Conservation (phyloP, 331 rosid species). For the Cydonia oblonga region DNA sequence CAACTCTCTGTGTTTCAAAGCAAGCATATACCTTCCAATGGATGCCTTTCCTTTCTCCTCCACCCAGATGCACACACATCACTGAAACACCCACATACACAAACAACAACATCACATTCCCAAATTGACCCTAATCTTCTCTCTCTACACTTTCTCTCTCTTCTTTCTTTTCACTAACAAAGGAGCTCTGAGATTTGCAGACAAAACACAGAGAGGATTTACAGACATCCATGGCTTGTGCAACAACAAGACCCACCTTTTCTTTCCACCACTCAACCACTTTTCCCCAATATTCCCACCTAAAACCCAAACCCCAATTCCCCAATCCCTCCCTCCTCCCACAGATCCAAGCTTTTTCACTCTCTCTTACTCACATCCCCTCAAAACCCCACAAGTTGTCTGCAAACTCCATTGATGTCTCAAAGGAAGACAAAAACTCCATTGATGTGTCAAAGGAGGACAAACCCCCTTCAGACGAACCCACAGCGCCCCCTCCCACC, state of each 20-base stretch:
- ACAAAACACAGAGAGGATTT: neutral
- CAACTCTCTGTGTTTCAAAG: slow-evolving; percentile 12
- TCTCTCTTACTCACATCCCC: slow-evolving; percentile 9
- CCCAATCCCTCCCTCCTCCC: neutral
- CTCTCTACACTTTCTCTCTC: neutral
- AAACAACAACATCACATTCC: neutral
- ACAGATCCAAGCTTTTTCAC: slow-evolving; percentile 14
- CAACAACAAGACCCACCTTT: slow-evolving; percentile 45
- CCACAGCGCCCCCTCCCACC: slow-evolving; percentile 11
- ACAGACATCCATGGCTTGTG: slow-evolving; percentile 36
- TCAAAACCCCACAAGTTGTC: slow-evolving; percentile 16
- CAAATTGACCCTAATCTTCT: neutral
- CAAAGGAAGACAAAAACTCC: slow-evolving; percentile 40
- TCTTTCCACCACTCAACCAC: slow-evolving; percentile 4
- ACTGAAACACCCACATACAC: neutral
- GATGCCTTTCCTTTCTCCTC: slow-evolving; percentile 31
- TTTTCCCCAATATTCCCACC: slow-evolving; percentile 24
- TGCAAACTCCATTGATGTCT: slow-evolving; percentile 51
- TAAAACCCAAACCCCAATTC: slow-evolving; percentile 27
- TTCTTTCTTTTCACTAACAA: neutral
- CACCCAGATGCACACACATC: slow-evolving; percentile 25
- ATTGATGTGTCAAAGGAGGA: too few species aligned
- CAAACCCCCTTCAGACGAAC: slow-evolving; percentile 35
- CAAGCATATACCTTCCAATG: slow-evolving; percentile 35
- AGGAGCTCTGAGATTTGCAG: neutral